A percentile compares a stretch with the other conserved stretches of the same genome.
phyloP scores from a whole-genome alignment of 331 rosid species.

The Malus hybrid region DNA sequence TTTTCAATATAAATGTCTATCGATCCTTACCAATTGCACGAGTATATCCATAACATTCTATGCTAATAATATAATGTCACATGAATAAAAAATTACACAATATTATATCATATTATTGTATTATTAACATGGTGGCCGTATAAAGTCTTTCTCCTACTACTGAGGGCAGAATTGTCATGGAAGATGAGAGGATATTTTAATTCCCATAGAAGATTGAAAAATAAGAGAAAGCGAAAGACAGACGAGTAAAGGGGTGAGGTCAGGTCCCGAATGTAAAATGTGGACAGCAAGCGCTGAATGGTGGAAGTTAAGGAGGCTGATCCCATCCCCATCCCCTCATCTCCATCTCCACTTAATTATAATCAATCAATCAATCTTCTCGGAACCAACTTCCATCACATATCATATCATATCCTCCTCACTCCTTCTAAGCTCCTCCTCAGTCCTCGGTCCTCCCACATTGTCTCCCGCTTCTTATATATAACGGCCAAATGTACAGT shows the following conservation, averaged over 20 bases:
- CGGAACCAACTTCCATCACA: conserved; percentile 15
- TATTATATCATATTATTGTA: too few relatives aligned
- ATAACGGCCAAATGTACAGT: conserved; percentile 11
- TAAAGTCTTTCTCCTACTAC: too few relatives aligned
- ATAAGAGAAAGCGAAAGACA: neutral
- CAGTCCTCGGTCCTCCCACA: neutral
- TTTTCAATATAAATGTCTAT: too few relatives aligned
- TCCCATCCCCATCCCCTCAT: neutral
- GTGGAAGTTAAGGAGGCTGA: neutral
- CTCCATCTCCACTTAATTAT: neutral
- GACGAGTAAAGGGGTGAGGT: neutral
- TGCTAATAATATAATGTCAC: too few relatives aligned
- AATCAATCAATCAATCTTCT: neutral
- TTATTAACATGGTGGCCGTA: too few relatives aligned
- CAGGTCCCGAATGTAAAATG: neutral
- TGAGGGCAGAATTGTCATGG: too few relatives aligned
- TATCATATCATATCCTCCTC: conserved; percentile 8
- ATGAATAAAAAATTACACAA: too few relatives aligned
- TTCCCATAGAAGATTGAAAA: conserved; percentile 9
- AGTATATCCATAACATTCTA: too few relatives aligned
- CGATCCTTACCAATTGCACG: too few relatives aligned
- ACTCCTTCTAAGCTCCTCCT: neutral
- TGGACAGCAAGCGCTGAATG: conserved; percentile 12
- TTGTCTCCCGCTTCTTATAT: neutral
- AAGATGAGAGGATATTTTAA: too few relatives aligned